phyloP scores from a whole-genome alignment of 2,329 filamentous ascomycete species.

The Penicillium sp. region DNA sequence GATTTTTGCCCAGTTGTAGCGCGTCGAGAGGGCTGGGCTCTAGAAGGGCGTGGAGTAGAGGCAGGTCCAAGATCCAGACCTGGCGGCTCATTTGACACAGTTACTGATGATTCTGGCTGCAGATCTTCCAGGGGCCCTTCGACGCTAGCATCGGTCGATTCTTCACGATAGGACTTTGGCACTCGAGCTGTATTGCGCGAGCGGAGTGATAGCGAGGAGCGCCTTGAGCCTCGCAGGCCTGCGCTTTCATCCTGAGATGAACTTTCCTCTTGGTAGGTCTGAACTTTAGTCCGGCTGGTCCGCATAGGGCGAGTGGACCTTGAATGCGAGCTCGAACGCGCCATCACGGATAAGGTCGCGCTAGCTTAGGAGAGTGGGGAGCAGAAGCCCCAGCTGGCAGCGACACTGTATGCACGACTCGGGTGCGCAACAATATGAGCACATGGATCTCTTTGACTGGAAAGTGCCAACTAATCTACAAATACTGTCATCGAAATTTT shows the following conservation, averaged over 20 bases:
- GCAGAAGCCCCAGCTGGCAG: not conserved
- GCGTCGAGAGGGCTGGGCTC: constrained; percentile 12
- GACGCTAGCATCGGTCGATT: constrained; percentile 32
- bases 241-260: constrained; percentile 30
- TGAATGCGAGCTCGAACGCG: constrained; percentile 24
- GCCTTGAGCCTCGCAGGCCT: constrained; percentile 12
- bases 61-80: constrained; percentile 1
- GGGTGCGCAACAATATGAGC: not conserved
- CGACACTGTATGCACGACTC: constrained; percentile 10
- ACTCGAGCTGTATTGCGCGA: constrained; percentile 29
- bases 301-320: constrained; percentile 35
- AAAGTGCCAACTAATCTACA: no score
- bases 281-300: constrained; percentile 34
- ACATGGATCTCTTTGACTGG: not conserved
- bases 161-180: constrained; percentile 34
- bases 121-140: constrained; percentile 13
- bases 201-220: constrained; percentile 29
- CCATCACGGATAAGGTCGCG: constrained; percentile 26
- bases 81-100: constrained; percentile 12
- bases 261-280: constrained; percentile 40
- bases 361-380: constrained; percentile 11
- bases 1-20: constrained; percentile 4
- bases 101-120: constrained; percentile 10
- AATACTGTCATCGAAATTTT: not conserved
- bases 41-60: constrained; percentile 5